phyloP scores from a whole-genome alignment of 208 protist genomes.

The Porcisia deanei region DNA sequence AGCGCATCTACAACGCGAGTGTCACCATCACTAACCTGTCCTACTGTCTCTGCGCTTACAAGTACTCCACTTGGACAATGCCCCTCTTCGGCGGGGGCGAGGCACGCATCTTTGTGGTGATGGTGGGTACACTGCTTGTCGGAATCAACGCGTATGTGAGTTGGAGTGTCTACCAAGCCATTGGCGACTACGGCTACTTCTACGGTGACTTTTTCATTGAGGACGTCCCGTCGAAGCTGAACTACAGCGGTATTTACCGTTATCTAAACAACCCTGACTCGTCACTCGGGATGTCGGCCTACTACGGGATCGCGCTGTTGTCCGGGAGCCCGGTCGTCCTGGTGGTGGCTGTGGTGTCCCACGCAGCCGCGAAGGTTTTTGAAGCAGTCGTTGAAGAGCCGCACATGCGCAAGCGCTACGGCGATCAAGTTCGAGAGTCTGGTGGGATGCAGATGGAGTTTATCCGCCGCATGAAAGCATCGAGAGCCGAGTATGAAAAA shows the following conservation, averaged over 20 bases:
- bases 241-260: constrained; percentile 94
- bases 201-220: constrained; percentile 93
- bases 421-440: constrained; percentile 35
- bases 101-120: constrained; percentile 43
- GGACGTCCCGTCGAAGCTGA: constrained; percentile 67
- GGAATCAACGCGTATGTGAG: constrained; percentile 89
- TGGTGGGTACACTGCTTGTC: constrained; percentile 61
- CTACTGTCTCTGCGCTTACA: constrained; percentile 52
- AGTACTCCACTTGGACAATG: constrained; percentile 48
- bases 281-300: constrained; percentile 86
- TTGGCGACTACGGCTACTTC: constrained; percentile 94
- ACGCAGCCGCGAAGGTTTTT: constrained; percentile 81
- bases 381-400: constrained; percentile 83
- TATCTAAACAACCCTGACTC: constrained; percentile 95
- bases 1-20: constrained; percentile 82
- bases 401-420: constrained; percentile 64
- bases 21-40: constrained; percentile 66
- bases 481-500: constrained; percentile 49
- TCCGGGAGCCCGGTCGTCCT: constrained; percentile 77
- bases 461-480: constrained; percentile 34
- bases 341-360: constrained; percentile 73
- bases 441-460: constrained; percentile 68
- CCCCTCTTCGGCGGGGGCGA: constrained; percentile 42
- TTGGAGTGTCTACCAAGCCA: constrained; percentile 75
- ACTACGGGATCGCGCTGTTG: constrained; percentile 90